Conservation (phyloP, 140 eudicot genomes). For the Ambrosia hybrid region DNA sequence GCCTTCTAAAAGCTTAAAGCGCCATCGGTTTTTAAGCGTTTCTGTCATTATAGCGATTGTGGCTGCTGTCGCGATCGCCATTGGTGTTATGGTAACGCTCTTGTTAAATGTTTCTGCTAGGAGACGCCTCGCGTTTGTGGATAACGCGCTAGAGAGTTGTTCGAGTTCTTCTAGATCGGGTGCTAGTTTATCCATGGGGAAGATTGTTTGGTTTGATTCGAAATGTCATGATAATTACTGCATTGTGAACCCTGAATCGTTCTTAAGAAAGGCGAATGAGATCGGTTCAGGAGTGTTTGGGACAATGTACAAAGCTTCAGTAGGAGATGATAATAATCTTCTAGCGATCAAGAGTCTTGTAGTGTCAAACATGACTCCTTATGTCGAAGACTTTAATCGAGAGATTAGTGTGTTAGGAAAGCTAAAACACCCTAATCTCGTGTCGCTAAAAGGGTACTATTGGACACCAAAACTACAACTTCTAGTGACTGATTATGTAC, state of each 20-base stretch:
- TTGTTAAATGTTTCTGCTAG: slow-evolving; percentile 74
- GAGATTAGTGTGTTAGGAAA: slow-evolving; percentile 75
- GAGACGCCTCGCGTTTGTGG: slow-evolving; percentile 62
- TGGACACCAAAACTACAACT: slow-evolving; percentile 92
- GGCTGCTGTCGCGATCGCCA: slow-evolving; percentile 64
- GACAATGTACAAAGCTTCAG: slow-evolving; percentile 61
- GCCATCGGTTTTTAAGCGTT: slow-evolving; percentile 67
- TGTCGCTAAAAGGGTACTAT: slow-evolving; percentile 75
- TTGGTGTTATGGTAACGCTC: slow-evolving; percentile 64
- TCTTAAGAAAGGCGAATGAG: slow-evolving; percentile 58
- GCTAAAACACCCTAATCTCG: slow-evolving; percentile 69
- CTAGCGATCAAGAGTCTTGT: slow-evolving; percentile 72
- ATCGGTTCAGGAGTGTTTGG: slow-evolving; percentile 85
- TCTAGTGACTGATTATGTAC: slow-evolving; percentile 66
- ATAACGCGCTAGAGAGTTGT: slow-evolving; percentile 75
- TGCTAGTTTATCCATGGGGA: slow-evolving; percentile 50
- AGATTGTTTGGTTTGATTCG: slow-evolving; percentile 63
- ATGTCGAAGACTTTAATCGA: slow-evolving; percentile 80
- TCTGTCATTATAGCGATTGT: slow-evolving; percentile 74
- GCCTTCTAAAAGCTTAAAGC: slow-evolving; percentile 28
- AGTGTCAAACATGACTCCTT: slow-evolving; percentile 63
- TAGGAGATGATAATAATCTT: slow-evolving; percentile 42
- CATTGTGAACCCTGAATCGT: slow-evolving; percentile 49
- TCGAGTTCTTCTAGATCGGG: slow-evolving; percentile 71
- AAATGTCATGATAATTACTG: slow-evolving; percentile 49